Conservation (phyloP, 495 filamentous ascomycete species). For the Sabuloglossum arenarium region DNA sequence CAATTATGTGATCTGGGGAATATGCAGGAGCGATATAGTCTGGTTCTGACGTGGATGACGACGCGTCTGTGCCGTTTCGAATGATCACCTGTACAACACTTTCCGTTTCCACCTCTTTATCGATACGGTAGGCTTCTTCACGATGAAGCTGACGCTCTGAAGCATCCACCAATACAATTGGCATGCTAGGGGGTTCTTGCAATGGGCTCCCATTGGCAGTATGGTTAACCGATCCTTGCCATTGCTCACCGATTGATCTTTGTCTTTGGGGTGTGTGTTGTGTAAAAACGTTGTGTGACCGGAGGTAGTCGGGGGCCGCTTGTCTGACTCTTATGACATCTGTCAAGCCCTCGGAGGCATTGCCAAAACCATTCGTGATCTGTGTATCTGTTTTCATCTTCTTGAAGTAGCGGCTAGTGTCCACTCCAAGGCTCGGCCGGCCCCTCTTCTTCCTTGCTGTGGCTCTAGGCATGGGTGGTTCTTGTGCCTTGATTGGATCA, state of each 20-base stretch:
- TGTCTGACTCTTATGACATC: neutral
- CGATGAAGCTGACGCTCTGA: neutral
- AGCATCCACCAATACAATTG: neutral
- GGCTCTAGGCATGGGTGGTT: conserved; percentile 35
- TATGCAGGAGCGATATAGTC: neutral
- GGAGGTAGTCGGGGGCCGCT: neutral
- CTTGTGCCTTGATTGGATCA: conserved; percentile 39
- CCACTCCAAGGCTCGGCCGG: conserved; percentile 18
- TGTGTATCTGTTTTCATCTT: neutral
- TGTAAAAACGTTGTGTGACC: neutral
- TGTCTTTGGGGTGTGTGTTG: neutral
- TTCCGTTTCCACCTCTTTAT: conserved; percentile 7
- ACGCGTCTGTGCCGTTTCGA: neutral
- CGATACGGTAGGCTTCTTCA: conserved; percentile 9
- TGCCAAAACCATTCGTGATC: neutral
- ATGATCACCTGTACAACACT: neutral
- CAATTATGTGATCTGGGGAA: neutral
- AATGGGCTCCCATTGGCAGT: neutral
- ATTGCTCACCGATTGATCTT: neutral
- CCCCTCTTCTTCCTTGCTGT: conserved; percentile 14
- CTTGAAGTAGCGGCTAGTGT: neutral
- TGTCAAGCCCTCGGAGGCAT: neutral
- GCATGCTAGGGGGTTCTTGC: neutral
- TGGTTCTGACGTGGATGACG: neutral
- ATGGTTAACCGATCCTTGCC: no score